A percentile compares a stretch with the other conserved stretches of the same genome.
phyloP scores from a whole-genome alignment of 225 moss, liverwort and hornwort species.

The Straminergon stramineum region DNA sequence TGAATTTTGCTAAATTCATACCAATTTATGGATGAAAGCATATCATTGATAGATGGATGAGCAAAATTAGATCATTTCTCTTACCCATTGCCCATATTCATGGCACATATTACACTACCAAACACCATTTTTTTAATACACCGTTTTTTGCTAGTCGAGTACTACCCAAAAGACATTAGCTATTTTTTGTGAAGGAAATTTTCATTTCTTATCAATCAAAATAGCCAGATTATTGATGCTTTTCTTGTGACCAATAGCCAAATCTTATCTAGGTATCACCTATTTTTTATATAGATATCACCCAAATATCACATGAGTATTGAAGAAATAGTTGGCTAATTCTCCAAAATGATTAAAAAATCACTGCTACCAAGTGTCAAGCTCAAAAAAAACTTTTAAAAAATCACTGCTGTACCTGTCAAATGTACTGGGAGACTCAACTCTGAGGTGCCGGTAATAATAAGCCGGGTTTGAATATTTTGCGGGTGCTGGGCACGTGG shows the following conservation, averaged over 20 bases:
- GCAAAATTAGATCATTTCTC: too few species aligned
- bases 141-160: rapidly evolving
- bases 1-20: rapidly evolving
- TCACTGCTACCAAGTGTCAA: not conserved
- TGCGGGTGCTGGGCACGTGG: not conserved
- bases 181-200: not conserved
- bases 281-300: not conserved
- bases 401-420: not conserved
- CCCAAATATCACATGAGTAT: not conserved
- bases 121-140: rapidly evolving
- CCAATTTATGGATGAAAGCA: not conserved
- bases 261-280: not conserved
- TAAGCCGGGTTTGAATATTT: not conserved
- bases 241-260: not conserved
- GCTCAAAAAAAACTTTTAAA: not conserved
- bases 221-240: rapidly evolving
- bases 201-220: not conserved
- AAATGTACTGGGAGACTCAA: not conserved
- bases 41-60: not conserved
- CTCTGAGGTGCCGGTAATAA: not conserved
- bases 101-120: rapidly evolving
- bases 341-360: not conserved
- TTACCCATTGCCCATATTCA: not conserved
- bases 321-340: not conserved
- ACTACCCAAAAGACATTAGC: not conserved